Conservation (phyloP, 2,329 filamentous ascomycete species). For the Aspergillus sp. region DNA sequence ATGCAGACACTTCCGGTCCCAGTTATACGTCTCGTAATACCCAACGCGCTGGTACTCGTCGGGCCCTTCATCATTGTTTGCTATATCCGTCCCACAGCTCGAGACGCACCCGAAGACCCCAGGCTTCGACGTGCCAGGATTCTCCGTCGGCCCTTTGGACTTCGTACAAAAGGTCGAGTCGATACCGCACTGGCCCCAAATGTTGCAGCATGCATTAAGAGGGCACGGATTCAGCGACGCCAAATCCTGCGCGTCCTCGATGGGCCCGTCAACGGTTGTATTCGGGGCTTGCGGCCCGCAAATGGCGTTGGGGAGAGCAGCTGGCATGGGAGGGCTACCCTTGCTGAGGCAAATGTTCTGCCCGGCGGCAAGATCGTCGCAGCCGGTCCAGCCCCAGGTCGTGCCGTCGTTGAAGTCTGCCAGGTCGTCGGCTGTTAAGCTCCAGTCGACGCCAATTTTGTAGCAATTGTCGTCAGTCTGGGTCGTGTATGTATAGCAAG, state of each 20-base stretch:
- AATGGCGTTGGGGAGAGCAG: constrained; percentile 35
- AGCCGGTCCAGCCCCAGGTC: constrained; percentile 45
- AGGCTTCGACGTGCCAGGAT: constrained; percentile 30
- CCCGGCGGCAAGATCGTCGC: constrained; percentile 31
- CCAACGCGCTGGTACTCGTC: constrained; percentile 18
- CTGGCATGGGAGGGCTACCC: constrained; percentile 43
- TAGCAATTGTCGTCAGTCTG: constrained; percentile 33
- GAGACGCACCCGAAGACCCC: constrained; percentile 35
- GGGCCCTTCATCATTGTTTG: constrained; percentile 20
- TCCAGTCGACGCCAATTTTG: constrained; percentile 15
- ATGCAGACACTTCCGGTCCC: constrained; percentile 29
- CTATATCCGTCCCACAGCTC: constrained; percentile 43
- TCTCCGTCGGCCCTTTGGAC: constrained; percentile 21
- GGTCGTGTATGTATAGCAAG: constrained; percentile 38
- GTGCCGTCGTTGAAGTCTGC: constrained; percentile 38
- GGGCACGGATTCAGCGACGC: constrained; percentile 46
- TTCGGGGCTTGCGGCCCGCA: constrained; percentile 49
- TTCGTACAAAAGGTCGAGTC: constrained; percentile 44
- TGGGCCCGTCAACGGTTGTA: constrained; percentile 23
- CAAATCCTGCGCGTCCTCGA: constrained; percentile 21
- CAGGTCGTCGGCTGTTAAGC: constrained; percentile 38
- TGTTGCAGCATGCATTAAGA: constrained; percentile 44
- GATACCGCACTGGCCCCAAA: constrained; percentile 49
- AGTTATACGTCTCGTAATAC: constrained; percentile 34
- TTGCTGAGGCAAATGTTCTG: constrained; percentile 42